phyloP scores from a whole-genome alignment of 169 alveolate species.

The Plasmodium sp. region DNA sequence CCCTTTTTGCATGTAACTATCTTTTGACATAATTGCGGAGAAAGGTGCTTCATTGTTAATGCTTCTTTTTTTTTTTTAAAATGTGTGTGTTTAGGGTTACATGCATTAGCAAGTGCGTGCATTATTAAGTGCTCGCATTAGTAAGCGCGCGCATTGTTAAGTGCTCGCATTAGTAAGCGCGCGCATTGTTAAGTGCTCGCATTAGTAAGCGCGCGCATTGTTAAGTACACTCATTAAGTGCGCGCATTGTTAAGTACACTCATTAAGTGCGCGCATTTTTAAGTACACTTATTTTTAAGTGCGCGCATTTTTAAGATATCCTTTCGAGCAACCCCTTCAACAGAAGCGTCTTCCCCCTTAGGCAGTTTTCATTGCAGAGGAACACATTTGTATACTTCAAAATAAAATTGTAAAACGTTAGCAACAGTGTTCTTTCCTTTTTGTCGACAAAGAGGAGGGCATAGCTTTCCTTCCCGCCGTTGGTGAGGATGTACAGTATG shows the following conservation, averaged over 20 bases:
- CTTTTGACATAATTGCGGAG: not conserved
- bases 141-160: not conserved
- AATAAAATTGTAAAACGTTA: slow-evolving; percentile 25
- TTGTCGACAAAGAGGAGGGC: slow-evolving; percentile 61
- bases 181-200: not conserved
- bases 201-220: not conserved
- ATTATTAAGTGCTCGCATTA: not conserved
- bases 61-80: not conserved
- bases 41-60: not conserved
- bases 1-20: not conserved
- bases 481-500: slow-evolving; percentile 42
- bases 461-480: slow-evolving; percentile 53
- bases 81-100: not conserved
- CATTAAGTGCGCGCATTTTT: no score
- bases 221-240: not conserved
- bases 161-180: not conserved
- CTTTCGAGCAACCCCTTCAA: slow-evolving; percentile 44
- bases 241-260: no score
- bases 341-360: slow-evolving; percentile 39
- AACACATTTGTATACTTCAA: slow-evolving; percentile 33
- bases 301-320: not conserved
- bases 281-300: not conserved
- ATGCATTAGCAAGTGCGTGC: not conserved
- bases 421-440: slow-evolving; percentile 21
- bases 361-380: slow-evolving; percentile 41